Percentiles rank a stretch among this genome's conserved stretches.
phyloP scores from a whole-genome alignment of 2,329 filamentous ascomycete species.

The Elsinoe ampelina region DNA sequence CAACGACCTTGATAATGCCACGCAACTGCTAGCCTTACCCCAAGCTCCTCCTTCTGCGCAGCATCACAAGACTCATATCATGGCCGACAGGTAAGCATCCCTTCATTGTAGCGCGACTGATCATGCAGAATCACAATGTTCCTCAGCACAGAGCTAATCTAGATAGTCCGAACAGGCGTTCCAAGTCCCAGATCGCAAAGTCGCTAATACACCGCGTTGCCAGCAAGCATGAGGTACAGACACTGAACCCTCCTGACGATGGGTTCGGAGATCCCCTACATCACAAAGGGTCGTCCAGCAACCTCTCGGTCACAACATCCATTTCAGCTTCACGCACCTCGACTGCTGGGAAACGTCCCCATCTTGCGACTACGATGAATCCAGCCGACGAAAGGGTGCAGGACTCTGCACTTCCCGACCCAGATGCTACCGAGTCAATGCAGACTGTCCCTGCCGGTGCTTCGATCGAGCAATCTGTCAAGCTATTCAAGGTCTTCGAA shows the following conservation, averaged over 20 bases:
- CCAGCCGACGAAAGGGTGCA: constrained; percentile 17
- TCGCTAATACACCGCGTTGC: constrained; percentile 46
- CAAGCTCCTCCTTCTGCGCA: neutral
- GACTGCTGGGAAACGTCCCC: constrained; percentile 20
- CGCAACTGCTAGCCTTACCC: constrained; percentile 6
- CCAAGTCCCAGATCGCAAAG: constrained; percentile 45
- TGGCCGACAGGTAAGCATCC: constrained; percentile 14
- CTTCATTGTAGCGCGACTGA: constrained; percentile 17
- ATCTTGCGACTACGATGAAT: constrained; percentile 30
- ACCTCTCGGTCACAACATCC: constrained; percentile 11
- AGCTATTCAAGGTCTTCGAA: constrained; percentile 90
- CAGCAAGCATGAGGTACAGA: constrained; percentile 35
- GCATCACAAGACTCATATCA: neutral
- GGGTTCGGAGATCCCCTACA: neutral
- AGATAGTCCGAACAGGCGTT: constrained; percentile 31
- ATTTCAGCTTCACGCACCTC: neutral
- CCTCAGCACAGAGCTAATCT: constrained; percentile 2
- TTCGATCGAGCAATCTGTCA: constrained; percentile 80
- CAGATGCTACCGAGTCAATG: constrained; percentile 17
- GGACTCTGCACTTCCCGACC: constrained; percentile 15
- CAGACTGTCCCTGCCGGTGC: constrained; percentile 28
- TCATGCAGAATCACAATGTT: neutral
- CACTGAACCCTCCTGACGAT: constrained; percentile 14
- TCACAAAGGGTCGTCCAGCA: neutral
- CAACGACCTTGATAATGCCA: constrained; percentile 9